phyloP scores from a whole-genome alignment of 78 protist species.

The Acrasis kona region DNA sequence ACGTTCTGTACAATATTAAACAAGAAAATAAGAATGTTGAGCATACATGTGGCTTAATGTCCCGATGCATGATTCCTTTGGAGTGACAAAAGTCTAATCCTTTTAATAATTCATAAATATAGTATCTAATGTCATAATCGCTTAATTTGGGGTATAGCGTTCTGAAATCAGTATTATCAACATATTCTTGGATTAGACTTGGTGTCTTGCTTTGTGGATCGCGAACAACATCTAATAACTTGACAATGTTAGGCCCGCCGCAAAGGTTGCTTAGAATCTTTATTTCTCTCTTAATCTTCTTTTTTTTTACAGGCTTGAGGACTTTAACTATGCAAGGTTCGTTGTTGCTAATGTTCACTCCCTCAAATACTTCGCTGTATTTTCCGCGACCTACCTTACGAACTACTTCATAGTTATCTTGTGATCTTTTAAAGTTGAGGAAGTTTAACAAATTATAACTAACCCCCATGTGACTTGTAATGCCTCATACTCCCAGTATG shows the following conservation, averaged over 20 bases:
- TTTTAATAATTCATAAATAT: conserved; percentile 89
- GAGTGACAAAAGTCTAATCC: conserved; percentile 93
- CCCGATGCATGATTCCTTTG: conserved; percentile 92
- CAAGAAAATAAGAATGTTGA: too few species aligned
- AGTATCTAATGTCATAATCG: conserved; percentile 87
- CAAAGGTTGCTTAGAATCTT: conserved; percentile 90
- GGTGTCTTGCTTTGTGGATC: conserved; percentile 93
- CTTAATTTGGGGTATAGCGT: conserved; percentile 89
- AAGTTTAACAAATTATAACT: too few species aligned
- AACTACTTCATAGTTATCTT: conserved; percentile 57
- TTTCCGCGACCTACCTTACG: conserved; percentile 98
- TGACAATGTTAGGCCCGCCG: conserved; percentile 93
- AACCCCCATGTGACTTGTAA: too few species aligned
- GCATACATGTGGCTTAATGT: conserved; percentile 41
- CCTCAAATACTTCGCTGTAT: conserved; percentile 99
- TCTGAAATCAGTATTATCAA: conserved; percentile 90
- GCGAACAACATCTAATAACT: conserved; percentile 88
- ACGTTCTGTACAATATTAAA: too few species aligned
- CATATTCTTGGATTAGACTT: conserved; percentile 84
- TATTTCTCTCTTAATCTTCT: conserved; percentile 95
- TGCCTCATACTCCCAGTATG: conserved; percentile 75
- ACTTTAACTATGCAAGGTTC: conserved; percentile 67
- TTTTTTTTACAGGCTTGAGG: conserved; percentile 62
- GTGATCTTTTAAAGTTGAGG: too few species aligned
- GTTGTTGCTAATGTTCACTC: conserved; percentile 48